phyloP scores from a whole-genome alignment of 2,329 filamentous ascomycete genomes.

The Fusarium sp. region DNA sequence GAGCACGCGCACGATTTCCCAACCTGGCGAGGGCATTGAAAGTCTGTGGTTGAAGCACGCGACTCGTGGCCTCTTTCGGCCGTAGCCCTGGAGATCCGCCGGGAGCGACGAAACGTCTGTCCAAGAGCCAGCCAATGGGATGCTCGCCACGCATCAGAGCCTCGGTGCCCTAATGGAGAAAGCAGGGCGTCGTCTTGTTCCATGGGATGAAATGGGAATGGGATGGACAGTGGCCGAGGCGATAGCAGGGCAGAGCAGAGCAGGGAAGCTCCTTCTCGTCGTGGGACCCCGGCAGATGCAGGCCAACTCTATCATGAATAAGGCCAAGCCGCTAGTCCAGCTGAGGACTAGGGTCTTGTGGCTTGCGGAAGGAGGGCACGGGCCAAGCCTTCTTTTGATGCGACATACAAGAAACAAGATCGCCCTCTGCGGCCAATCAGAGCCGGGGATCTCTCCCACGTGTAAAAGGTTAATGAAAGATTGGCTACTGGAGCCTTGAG shows the following conservation, averaged over 20 bases:
- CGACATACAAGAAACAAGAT: conserved; percentile 6
- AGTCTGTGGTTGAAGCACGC: conserved; percentile 31
- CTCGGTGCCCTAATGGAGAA: conserved; percentile 29
- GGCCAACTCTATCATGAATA: conserved; percentile 45
- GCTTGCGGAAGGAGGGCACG: conserved; percentile 23
- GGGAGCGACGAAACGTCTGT: conserved; percentile 13
- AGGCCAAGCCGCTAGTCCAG: conserved; percentile 32
- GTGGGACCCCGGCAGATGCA: not conserved
- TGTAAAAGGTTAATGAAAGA: conserved; percentile 38
- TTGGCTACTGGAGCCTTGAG: conserved; percentile 42
- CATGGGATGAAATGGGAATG: not conserved
- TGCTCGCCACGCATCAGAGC: conserved; percentile 21
- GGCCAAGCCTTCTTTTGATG: conserved; percentile 1
- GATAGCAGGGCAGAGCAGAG: not conserved
- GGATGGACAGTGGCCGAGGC: conserved; percentile 11
- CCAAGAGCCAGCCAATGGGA: conserved; percentile 29
- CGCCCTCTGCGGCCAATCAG: conserved; percentile 25
- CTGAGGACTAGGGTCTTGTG: conserved; percentile 17
- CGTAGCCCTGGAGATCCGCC: not conserved
- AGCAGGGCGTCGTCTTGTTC: not conserved
- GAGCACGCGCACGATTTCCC: conserved; percentile 5
- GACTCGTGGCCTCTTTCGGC: conserved; percentile 38
- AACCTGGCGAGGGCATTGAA: not conserved
- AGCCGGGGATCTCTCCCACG: conserved; percentile 22
- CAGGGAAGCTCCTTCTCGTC: no score